Conservation (phyloP, 2,329 filamentous ascomycete species). For the Monilinia fructicola region DNA sequence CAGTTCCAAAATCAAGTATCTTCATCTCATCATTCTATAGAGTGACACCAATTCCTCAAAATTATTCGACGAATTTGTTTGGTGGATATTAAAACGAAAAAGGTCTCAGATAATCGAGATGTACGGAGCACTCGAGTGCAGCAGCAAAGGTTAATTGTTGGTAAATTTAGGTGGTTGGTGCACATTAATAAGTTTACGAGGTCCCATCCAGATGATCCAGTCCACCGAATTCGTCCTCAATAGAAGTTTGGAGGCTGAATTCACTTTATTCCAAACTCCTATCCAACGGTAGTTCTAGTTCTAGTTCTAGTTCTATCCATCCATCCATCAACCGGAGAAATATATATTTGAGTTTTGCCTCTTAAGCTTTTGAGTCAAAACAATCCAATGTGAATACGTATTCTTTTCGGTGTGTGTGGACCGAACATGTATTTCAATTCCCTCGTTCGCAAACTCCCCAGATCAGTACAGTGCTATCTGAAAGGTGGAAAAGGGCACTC, state of each 20-base stretch:
- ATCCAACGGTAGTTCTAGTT: background rate
- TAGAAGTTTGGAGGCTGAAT: background rate
- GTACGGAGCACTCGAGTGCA: too few species aligned
- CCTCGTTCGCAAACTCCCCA: background rate
- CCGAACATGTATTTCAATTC: background rate
- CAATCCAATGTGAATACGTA: background rate
- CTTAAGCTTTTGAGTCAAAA: background rate
- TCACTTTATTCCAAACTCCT: background rate
- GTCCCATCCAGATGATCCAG: background rate
- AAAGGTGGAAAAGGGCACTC: background rate
- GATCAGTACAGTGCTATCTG: background rate
- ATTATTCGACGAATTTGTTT: constrained; percentile 4
- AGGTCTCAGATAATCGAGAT: background rate
- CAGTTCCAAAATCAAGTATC: background rate
- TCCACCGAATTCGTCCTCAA: background rate
- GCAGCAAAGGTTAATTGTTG: too few species aligned
- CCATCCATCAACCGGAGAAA: background rate
- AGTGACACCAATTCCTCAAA: background rate
- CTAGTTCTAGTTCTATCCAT: too few species aligned
- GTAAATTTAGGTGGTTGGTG: background rate
- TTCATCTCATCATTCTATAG: background rate
- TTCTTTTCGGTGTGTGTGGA: background rate
- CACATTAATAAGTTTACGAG: too few species aligned
- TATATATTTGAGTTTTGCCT: constrained; percentile 1
- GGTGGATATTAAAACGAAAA: constrained; percentile 15